phyloP scores from a whole-genome alignment of 73 alveolate genomes.

The Paramecium octaurelia region DNA sequence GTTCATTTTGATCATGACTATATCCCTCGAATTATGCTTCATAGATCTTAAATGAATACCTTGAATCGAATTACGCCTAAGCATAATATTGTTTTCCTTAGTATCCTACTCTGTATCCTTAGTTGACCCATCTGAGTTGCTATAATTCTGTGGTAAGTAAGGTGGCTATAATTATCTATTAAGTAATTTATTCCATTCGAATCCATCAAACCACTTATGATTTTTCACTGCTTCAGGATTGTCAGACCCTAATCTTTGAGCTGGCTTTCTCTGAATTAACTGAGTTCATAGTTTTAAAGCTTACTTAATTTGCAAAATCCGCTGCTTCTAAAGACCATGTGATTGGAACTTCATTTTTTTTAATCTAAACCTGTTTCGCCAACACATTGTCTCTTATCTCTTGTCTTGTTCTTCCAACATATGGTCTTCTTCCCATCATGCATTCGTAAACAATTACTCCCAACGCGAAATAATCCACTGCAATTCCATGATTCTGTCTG shows the following conservation, averaged over 20 bases:
- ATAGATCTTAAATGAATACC: not conserved
- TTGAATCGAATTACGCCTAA: constrained; percentile 56
- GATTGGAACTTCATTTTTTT: constrained; percentile 63
- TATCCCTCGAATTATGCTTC: constrained; percentile 68
- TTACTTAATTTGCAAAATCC: constrained; percentile 80
- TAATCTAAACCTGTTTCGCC: constrained; percentile 72
- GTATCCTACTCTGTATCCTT: constrained; percentile 61
- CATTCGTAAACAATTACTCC: constrained; percentile 83
- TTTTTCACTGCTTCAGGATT: constrained; percentile 68
- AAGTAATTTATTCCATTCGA: constrained; percentile 56
- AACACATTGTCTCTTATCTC: constrained; percentile 85
- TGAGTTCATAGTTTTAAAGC: constrained; percentile 4
- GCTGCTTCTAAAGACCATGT: constrained; percentile 84
- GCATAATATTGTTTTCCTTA: constrained; percentile 64
- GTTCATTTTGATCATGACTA: constrained; percentile 53
- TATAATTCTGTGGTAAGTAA: constrained; percentile 24
- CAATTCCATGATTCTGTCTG: constrained; percentile 77
- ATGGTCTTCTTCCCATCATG: constrained; percentile 80
- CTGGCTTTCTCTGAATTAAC: constrained; percentile 62
- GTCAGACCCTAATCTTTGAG: constrained; percentile 62
- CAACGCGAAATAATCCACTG: constrained; percentile 79
- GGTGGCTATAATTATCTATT: constrained; percentile 42
- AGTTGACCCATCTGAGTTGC: constrained; percentile 61
- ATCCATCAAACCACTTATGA: constrained; percentile 68
- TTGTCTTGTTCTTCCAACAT: constrained; percentile 81